These are phyloP conservation scores for Epichloe baconii DNA, from an alignment of 2,329 filamentous ascomycete species.

Conservation along the genomic window DNA sequence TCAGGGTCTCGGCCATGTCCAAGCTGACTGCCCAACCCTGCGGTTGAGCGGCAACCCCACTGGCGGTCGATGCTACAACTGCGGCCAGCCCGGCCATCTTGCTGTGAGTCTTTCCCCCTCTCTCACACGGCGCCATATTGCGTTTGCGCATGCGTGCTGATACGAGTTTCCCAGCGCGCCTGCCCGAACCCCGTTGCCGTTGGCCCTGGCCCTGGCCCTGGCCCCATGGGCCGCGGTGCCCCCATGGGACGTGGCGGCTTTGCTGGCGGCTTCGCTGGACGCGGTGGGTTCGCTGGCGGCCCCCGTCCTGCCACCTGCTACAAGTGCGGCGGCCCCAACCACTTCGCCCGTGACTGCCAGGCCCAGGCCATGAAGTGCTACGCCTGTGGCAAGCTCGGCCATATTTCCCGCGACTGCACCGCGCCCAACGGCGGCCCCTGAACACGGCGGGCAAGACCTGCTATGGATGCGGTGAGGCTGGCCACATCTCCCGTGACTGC, in stretches of 20 bases:
- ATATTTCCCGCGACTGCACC: constrained; percentile 90
- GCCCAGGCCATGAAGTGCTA: constrained; percentile 98
- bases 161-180: constrained; percentile 43
- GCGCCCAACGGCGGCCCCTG: constrained; percentile 86
- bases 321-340: constrained; percentile 79
- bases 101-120: constrained; percentile 43
- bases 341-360: constrained; percentile 97
- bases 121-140: not conserved
- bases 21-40: constrained; percentile 96
- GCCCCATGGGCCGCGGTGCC: constrained; percentile 49
- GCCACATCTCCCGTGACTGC: constrained; percentile 93
- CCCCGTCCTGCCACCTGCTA: constrained; percentile 59
- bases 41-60: constrained; percentile 73
- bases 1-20: constrained; percentile 94
- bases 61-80: constrained; percentile 91
- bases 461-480: constrained; percentile 92
- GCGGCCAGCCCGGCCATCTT: constrained; percentile 83
- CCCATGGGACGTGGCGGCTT: constrained; percentile 45
- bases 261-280: constrained; percentile 41
- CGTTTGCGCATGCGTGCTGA: constrained; percentile 6
- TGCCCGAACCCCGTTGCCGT: constrained; percentile 57
- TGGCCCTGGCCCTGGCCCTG: constrained; percentile 33
- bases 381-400: constrained; percentile 86
- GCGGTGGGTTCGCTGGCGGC: constrained; percentile 62
- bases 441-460: constrained; percentile 97